Conservation (phyloP, 2,329 filamentous ascomycete genomes). For the Arthrinium phaeospermum region DNA sequence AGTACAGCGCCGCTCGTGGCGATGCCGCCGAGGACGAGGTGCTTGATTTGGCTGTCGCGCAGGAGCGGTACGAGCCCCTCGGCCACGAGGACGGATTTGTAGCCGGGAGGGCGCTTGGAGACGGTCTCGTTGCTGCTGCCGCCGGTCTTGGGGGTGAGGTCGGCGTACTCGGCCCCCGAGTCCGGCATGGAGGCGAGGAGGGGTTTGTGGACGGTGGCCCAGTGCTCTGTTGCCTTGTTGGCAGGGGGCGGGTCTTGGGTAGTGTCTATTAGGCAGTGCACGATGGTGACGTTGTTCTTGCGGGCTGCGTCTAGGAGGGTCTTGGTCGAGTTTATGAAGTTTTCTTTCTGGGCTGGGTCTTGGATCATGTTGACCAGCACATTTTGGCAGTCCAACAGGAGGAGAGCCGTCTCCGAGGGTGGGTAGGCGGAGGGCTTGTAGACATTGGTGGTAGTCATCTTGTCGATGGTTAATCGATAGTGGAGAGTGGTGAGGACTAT, state of each 20-base stretch:
- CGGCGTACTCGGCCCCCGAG: constrained; percentile 21
- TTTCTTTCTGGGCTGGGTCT: constrained; percentile 18
- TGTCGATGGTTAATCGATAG: too few species aligned
- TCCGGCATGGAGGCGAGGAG: constrained; percentile 22
- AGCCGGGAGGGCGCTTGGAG: constrained; percentile 17
- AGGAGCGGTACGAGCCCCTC: constrained; percentile 24
- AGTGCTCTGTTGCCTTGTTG: constrained; percentile 24
- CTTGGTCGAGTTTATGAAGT: constrained; percentile 22
- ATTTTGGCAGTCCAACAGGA: constrained; percentile 29
- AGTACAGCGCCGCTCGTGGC: constrained; percentile 26
- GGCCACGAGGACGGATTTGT: constrained; percentile 23
- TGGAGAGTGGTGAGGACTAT: too few species aligned
- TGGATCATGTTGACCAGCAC: constrained; percentile 23
- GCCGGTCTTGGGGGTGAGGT: constrained; percentile 12
- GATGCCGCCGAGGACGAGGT: constrained; percentile 25
- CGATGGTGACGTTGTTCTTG: constrained; percentile 25
- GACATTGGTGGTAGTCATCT: too few species aligned
- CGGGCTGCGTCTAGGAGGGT: constrained; percentile 25
- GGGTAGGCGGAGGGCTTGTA: constrained; percentile 24
- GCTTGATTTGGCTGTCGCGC: constrained; percentile 24
- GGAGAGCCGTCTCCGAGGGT: constrained; percentile 27
- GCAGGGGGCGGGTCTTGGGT: constrained; percentile 18
- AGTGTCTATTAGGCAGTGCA: constrained; percentile 27
- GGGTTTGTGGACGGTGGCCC: constrained; percentile 24
- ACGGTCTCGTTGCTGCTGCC: constrained; percentile 19